Conservation (phyloP, 352 stramenopile genomes). For the Phytophthora capsici region DNA sequence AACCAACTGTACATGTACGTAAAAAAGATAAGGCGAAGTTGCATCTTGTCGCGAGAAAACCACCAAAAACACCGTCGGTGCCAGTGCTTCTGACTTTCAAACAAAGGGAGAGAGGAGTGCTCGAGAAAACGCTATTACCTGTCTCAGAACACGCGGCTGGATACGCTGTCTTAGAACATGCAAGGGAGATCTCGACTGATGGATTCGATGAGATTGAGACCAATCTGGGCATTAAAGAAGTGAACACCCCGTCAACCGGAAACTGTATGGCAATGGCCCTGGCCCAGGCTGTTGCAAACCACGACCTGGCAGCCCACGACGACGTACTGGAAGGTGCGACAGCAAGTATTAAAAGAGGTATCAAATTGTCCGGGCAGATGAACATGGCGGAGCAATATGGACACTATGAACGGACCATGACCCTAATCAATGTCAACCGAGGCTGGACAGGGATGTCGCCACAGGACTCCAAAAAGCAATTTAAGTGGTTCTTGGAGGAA, state of each 20-base stretch:
- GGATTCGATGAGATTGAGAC: not conserved
- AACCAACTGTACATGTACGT: conserved; percentile 22
- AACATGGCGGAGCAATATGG: conserved; percentile 2
- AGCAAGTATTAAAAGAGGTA: conserved; percentile 1
- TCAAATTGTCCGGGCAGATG: not conserved
- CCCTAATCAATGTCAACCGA: not conserved
- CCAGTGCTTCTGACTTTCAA: conserved; percentile 2
- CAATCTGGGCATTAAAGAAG: not conserved
- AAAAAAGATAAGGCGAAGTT: not conserved
- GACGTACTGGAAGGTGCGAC: not conserved
- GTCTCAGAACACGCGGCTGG: not conserved
- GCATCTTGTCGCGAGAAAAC: not conserved
- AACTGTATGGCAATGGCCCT: conserved; percentile 21
- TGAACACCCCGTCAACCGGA: not conserved
- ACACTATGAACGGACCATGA: too few species aligned
- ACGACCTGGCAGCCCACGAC: not conserved
- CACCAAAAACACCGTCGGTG: not conserved
- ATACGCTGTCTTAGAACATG: too few species aligned
- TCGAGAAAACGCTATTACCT: not conserved
- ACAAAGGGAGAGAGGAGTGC: not conserved
- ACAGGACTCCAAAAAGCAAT: conserved; percentile 5
- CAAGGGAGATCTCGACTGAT: too few species aligned
- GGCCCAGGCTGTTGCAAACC: not conserved
- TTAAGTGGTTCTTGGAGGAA: conserved; percentile 15
- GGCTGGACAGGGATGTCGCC: not conserved